Conservation (phyloP, 129 eudicot species). For the sunflower (Helianthus annuus) region DNA sequence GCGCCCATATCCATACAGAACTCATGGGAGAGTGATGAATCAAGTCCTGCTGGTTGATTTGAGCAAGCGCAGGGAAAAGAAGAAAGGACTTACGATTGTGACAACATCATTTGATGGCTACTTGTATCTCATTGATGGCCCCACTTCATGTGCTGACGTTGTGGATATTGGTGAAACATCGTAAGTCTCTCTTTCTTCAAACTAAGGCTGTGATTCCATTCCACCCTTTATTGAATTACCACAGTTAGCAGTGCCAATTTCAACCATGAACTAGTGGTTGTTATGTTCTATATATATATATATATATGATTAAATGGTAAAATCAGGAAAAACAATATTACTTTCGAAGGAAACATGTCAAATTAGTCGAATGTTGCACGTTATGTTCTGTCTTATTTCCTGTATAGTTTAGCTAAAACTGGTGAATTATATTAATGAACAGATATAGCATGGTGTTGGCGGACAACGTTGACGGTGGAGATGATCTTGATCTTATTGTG, state of each 20-base stretch:
- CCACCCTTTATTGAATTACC: background rate
- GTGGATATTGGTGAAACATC: conserved; percentile 99
- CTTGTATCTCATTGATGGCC: conserved; percentile 94
- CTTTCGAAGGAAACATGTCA: background rate
- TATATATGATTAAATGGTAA: background rate
- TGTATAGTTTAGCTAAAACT: conserved; percentile 8
- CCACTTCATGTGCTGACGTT: conserved; percentile 97
- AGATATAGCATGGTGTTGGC: conserved; percentile 99
- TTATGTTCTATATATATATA: background rate
- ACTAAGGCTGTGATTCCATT: conserved; percentile 1
- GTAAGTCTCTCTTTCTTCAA: conserved; percentile 49
- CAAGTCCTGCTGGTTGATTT: conserved; percentile 89
- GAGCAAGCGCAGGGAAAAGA: conserved; percentile 83
- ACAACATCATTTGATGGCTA: conserved; percentile 97
- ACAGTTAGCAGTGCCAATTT: background rate
- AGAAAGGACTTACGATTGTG: conserved; percentile 85
- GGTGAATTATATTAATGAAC: conserved; percentile 32
- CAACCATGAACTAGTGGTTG: background rate
- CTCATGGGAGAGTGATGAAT: conserved; percentile 98
- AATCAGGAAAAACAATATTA: background rate
- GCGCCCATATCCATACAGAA: conserved; percentile 96
- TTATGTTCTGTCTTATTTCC: conserved; percentile 9
- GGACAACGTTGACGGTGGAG: conserved; percentile 98
- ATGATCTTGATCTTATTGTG: conserved; percentile 97
- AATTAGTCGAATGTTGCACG: background rate